phyloP scores from a whole-genome alignment of 192 early-diverging fungal species.

The Endogone sp. region DNA sequence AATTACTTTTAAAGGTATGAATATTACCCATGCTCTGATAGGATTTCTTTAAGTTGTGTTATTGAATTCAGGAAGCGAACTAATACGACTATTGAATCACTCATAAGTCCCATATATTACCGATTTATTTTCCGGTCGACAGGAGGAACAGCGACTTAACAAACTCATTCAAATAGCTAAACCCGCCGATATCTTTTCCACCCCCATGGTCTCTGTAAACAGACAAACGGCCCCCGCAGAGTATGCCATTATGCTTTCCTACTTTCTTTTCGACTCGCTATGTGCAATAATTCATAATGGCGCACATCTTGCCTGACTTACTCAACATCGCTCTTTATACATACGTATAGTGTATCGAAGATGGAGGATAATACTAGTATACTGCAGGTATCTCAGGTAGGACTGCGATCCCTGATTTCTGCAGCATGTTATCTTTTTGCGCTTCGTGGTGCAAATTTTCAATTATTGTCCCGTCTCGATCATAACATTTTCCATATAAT shows the following conservation, averaged over 20 bases:
- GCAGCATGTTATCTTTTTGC: no score
- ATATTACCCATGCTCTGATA: not conserved
- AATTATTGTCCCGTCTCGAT: no score
- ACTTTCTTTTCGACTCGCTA: not conserved
- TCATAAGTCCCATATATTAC: not conserved
- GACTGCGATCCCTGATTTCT: no score
- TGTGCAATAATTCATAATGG: not conserved
- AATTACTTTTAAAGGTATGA: constrained; percentile 42
- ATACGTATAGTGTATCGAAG: no score
- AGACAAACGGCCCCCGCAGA: not conserved
- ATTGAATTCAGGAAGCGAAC: not conserved
- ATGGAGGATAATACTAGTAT: no score
- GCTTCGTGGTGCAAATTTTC: no score
- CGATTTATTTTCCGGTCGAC: not conserved
- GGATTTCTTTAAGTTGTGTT: not conserved
- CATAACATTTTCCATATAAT: not conserved
- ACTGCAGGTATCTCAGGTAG: no score
- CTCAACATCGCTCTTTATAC: no score
- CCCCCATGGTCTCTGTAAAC: not conserved
- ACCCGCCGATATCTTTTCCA: constrained; percentile 29
- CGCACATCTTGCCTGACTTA: no score
- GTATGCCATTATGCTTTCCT: not conserved
- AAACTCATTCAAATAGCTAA: constrained; percentile 45
- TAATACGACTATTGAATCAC: not conserved
- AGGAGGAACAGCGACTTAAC: constrained; percentile 38